Conservation (phyloP, 129 eudicot genomes). For the Cynara cardunculus region DNA sequence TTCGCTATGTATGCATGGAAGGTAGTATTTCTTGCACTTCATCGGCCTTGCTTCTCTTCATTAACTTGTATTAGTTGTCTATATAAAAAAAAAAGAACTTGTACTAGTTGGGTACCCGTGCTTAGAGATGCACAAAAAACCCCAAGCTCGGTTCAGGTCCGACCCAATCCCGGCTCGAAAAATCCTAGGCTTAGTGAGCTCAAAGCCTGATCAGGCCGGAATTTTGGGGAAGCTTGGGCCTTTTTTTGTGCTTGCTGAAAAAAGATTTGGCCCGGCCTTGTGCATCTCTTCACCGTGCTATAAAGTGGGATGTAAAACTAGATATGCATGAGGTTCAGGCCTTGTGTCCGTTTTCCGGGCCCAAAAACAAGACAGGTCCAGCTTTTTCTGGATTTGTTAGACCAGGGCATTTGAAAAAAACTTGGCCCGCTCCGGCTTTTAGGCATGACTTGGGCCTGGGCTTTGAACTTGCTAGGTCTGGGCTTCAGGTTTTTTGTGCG, state of each 20-base stretch:
- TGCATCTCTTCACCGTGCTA: no score
- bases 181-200: neutral
- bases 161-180: no score
- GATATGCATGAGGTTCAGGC: neutral
- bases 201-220: neutral
- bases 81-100: no score
- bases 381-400: neutral
- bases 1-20: constrained; percentile 96
- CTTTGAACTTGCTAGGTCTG: neutral
- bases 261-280: no score
- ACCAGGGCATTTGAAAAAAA: neutral
- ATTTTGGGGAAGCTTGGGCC: neutral
- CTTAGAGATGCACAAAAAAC: neutral
- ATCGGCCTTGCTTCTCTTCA: neutral
- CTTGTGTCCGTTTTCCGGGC: neutral
- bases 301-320: neutral
- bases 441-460: neutral
- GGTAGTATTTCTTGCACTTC: constrained; percentile 34
- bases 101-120: neutral
- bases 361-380: neutral
- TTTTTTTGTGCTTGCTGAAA: no score
- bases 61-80: neutral
- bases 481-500: neutral
- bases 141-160: no score
- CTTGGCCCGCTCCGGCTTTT: neutral